These are phyloP conservation scores for Aureobasidium leucospermi DNA, from an alignment of 2,329 filamentous ascomycete species.

Conservation along the genomic window DNA sequence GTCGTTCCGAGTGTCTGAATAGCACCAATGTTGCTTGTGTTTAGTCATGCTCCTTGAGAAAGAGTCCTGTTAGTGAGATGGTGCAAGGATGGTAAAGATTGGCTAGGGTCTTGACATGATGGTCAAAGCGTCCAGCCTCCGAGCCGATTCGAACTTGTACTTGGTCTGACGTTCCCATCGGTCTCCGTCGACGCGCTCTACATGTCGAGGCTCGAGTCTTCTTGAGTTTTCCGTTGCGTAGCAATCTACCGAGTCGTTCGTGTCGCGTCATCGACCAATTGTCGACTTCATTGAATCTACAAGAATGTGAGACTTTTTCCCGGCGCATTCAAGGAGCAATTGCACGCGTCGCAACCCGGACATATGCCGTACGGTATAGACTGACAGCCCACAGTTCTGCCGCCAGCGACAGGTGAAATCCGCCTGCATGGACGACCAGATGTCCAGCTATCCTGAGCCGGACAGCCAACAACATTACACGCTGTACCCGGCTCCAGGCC, in stretches of 20 bases:
- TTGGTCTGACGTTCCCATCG: background rate
- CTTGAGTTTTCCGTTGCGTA: background rate
- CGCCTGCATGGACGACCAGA: constrained; percentile 18
- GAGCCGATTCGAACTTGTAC: background rate
- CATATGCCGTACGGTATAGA: constrained; percentile 5
- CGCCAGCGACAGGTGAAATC: background rate
- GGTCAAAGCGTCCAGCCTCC: background rate
- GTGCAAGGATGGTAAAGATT: too few relatives aligned
- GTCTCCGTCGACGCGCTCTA: constrained; percentile 2
- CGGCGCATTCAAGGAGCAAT: background rate
- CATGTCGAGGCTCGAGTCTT: background rate
- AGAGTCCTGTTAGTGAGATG: too few relatives aligned
- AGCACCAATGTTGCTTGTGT: too few relatives aligned
- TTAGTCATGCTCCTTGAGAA: too few relatives aligned
- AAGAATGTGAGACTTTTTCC: background rate
- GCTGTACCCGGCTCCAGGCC: constrained; percentile 25
- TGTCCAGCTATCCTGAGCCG: constrained; percentile 30
- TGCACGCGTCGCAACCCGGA: constrained; percentile 10
- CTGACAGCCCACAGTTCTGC: background rate
- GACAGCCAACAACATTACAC: constrained; percentile 29
- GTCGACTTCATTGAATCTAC: background rate
- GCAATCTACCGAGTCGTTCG: background rate
- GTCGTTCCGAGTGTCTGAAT: too few relatives aligned
- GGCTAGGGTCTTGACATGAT: background rate
- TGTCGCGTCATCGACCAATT: background rate